Evolutionary conservation across 352 stramenopile genomes (phyloP), one percentile per base, ranked within the genome.

Genomic region (Globisporangium irregulare): DNA sequence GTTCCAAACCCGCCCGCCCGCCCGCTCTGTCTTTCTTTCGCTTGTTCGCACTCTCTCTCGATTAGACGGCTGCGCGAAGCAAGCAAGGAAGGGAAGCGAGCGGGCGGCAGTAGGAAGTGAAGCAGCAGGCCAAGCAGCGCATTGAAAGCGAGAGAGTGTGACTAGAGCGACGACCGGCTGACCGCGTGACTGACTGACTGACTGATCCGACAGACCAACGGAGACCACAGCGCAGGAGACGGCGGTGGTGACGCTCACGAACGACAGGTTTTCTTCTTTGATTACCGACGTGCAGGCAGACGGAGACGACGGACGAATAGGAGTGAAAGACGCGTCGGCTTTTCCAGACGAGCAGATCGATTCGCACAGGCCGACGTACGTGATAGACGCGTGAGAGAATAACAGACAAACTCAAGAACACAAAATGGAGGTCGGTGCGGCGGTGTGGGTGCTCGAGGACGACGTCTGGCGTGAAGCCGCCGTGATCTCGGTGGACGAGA

Each of bases 391-490:
- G n/a, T 27, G 56, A 58, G 12, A 1, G 34, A 25, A 54, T 15
- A 41, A 34, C 27, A 36, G 18, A 32, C 36, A n/a, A 1, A 29
- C 2, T 20, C 46, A 55, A 24, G 48, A 15, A 20, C 24, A n/a
- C n/a, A 43, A 34, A 4, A 95, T 95, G 87, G 85, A 95, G 59
- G 76, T 88, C 60, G 83, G 87, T 22, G 73, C 85, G 20, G 71
- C 84, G 43, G 84, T 95, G 55, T 95, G 87, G 87, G 84, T 90
- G 67, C 85, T 92, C 53, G 77, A 90, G 59, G 70, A 79, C 53
- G 70, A 82, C 34, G n/a, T 91, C 48, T 95, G 87, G 87, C 81
- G 80, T 66, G 84, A 90, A 43, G 87, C 86, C n/a, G 75, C 86
- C 9, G 83, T 95, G 22, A 34, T 86, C 20, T 66, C 68, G 2